Base-by-base conservation (phyloP, 176 grass and related monocot species). In the Carex parvula region DNA sequence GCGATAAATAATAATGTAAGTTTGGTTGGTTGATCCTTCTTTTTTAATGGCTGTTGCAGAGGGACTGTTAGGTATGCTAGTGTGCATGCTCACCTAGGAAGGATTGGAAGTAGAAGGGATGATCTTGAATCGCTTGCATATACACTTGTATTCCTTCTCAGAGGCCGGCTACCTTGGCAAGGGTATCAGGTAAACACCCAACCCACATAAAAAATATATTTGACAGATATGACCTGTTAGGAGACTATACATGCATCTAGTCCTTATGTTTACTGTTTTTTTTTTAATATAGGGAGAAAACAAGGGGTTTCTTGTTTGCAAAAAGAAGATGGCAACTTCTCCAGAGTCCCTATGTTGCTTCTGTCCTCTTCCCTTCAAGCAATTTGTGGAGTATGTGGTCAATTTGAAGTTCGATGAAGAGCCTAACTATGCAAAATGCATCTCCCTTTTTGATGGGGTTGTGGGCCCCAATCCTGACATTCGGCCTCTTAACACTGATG, bases 361-460 rank as follows among this genome's bases (percentile, higher is more conserved):
- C 76, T 99, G 90, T 56, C 97, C 93, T 46, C 77, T 89, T 56
- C 91, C 97, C 21, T 99, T 99, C 79, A 92, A 81, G 83, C 88
- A 96, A 60, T 99, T 99, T 86, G 87, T 99, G 22, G 97, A 99
- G 5, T 99, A 96, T 88, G 97, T 99, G 15, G 91, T 99, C 61
- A 99, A 99, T 84, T 94, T 99, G 86, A 99, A 96, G 79, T 99
- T 99, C 92, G 93, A 96, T n/a, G 97, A 99, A 64, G 93, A 96
- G 84, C 97, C 97, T 52, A 92, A 94, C 68, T 99, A 99, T 85
- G 97, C 93, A 60, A 99, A 96, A 83, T 99, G 90, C 81, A 90
- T 96, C 67, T 99, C 97, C 8, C 82, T 94, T 69, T 99, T 99
- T 71, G 93, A 99, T 88, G 91, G 88, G 60, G 81, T 99, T 87